Base-by-base conservation (phyloP, 352 stramenopile species). In the Phytopythium litorale region DNA sequence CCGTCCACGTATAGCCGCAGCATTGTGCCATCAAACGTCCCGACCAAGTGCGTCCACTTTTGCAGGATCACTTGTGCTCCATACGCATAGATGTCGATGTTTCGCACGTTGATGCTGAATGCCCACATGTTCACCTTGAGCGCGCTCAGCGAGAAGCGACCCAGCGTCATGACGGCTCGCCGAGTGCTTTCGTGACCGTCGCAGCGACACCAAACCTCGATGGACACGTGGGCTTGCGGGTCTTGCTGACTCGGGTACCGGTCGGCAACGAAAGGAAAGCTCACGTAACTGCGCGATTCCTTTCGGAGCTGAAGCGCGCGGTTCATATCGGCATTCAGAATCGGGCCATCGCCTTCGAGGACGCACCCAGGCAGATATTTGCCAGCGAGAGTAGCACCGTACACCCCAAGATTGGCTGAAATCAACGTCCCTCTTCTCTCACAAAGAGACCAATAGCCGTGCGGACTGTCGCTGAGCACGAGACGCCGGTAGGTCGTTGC, bases 1-100 rank as follows among this genome's bases (percentile, higher is more conserved):
- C 82, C 78, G 64, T 97, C 73, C 15, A 97, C 84, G 60, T 87
- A 97, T 15, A 97, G 70, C 15, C 83, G 71, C 40, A 95, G 43
- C 35, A 90, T 83, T 21, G 87, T 96, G 5, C 92, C 91, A 55
- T 98, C 91, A 59, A 89, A 97, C 32, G 87, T 97, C 3, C 81
- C 88, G 4, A 91, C 83, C 15, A 98, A 59, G 67, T 98, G 80
- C 28, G 81, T 89, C 91, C 92, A 98, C 48, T 89, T 78, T 23
- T 84, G 64, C 6, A 87, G 46, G 9, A 83, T 74, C 5, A 95
- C 74, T 35, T 71, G 64, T 6, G 75, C 67, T 5, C 76, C 84
- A 60, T 71, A 78, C 7, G 81, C 78, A 0, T 84, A 58, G 30
- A 96, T 87, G 23, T 96, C 84, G 45, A 96, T 87, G 35, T 81